Evolutionary conservation across 2,329 filamentous ascomycete species (phyloP).

Genomic region (Neonectria hederae): DNA sequence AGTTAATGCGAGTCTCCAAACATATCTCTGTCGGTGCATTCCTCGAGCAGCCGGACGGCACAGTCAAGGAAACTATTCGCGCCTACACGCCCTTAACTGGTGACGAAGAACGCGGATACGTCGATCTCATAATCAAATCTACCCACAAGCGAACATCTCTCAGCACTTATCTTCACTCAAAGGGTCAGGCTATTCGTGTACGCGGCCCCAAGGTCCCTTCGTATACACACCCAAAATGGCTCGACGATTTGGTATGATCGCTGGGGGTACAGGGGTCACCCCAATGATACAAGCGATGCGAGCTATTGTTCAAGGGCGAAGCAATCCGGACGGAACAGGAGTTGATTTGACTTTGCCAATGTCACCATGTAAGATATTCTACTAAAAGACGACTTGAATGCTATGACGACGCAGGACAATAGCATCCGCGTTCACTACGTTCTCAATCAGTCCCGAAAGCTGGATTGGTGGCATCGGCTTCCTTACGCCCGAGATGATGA

Average conservation of each 20-base stretch:
- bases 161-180: slow-evolving; percentile 83
- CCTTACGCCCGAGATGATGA: slow-evolving; percentile 93
- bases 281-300: slow-evolving; percentile 96
- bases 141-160: slow-evolving; percentile 95
- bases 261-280: slow-evolving; percentile 96
- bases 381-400: slow-evolving; percentile 86
- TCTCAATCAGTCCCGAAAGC: slow-evolving; percentile 88
- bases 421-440: slow-evolving; percentile 91
- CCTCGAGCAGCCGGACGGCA: slow-evolving; percentile 71
- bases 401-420: slow-evolving; percentile 76
- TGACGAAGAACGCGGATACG: slow-evolving; percentile 85
- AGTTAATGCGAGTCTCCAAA: slow-evolving; percentile 66
- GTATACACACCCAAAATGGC: slow-evolving; percentile 96
- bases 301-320: slow-evolving; percentile 82
- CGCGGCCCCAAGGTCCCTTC: slow-evolving; percentile 93
- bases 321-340: slow-evolving; percentile 81
- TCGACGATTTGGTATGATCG: slow-evolving; percentile 94
- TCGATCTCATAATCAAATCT: slow-evolving; percentile 98
- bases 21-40: slow-evolving; percentile 93
- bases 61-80: slow-evolving; percentile 81
- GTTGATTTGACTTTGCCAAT: slow-evolving; percentile 96
- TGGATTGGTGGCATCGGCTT: slow-evolving; percentile 94
- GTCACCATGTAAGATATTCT: slow-evolving; percentile 91
- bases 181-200: slow-evolving; percentile 84
- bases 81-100: slow-evolving; percentile 92